phyloP scores from a whole-genome alignment of 2,329 filamentous ascomycete species.

The Zelopaecilomyces penicillatus region DNA sequence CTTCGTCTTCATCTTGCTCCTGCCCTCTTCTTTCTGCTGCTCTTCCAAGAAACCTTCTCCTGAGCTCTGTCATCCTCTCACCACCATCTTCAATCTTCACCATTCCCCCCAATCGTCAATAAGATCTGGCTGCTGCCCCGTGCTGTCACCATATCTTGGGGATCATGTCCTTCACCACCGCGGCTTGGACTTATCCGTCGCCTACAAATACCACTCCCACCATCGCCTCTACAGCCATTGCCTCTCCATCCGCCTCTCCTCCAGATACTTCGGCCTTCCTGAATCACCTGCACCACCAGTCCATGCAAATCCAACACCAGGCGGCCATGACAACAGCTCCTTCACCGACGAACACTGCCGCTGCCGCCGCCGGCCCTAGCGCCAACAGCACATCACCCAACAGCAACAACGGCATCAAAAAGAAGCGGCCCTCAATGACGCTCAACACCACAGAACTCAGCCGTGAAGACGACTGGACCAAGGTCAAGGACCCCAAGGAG shows the following conservation, averaged over 20 bases:
- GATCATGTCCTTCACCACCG: constrained; percentile 7
- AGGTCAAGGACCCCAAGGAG: constrained; percentile 20
- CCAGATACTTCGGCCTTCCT: constrained; percentile 1
- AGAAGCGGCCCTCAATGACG: constrained; percentile 5
- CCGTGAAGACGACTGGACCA: constrained; percentile 22
- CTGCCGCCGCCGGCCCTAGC: not conserved
- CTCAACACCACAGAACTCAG: constrained; percentile 9
- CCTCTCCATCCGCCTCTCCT: constrained; percentile 4
- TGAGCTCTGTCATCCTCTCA: too few species aligned
- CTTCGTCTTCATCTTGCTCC: not conserved
- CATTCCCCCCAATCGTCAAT: too few species aligned
- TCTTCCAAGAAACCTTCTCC: too few species aligned
- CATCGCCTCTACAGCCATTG: not conserved
- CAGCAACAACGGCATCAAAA: constrained; percentile 4
- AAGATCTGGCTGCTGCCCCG: too few species aligned
- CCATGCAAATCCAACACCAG: too few species aligned
- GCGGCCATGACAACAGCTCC: not conserved
- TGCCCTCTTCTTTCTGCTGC: too few species aligned
- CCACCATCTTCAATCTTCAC: too few species aligned
- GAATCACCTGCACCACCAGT: too few species aligned
- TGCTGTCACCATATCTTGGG: not conserved
- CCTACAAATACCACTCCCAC: constrained; percentile 2
- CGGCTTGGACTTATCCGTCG: constrained; percentile 7
- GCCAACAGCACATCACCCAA: not conserved
- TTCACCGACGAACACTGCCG: constrained; percentile 1